Evolutionary conservation across 768 basidiomycete genomes (phyloP), one percentile per base, ranked within the genome.

Genomic region (Leccinum subgranulosum): DNA sequence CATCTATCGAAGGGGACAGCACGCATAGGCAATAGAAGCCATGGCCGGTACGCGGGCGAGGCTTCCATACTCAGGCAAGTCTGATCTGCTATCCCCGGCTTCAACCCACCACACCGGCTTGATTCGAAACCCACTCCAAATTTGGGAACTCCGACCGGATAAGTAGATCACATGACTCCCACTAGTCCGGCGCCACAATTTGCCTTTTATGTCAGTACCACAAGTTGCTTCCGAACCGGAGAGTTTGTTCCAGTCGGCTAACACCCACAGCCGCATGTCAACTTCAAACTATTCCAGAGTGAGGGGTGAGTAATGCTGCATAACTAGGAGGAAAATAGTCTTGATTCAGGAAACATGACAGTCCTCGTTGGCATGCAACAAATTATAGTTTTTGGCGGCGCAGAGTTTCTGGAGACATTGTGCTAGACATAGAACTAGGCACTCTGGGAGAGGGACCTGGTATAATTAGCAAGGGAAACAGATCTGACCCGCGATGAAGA

Each of bases 1-100:
- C 36, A 65, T 67, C 65, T 71, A 59, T 62, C 62, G 65, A 66
- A 55, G 56, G 56, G 17, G 34, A 63, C 69, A 62, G 69, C 62
- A 72, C 57, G 59, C 55, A 69, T 59, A 68, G 52, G 64, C 69
- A 63, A 70, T 70, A 70, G 69, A 70, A 72, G 69, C 59, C 53
- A 60, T 59, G 59, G 49, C 2, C 49, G 60, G 54, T 59, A 66
- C 56, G 46, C 33, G 46, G 58, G 60, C 57, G 68, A 62, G 51
- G 51, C 57, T 66, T 70, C 66, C 64, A 70, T 60, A 60, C 62
- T 33, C 52, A 65, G 63, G 55, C 48, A 47, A 59, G 48, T 50
- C 58, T 41, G n/a, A 58, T 43, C 34, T 49, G 47, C 41, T 60
- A 43, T 41, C 27, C 43, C 51, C 46, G 45, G 54, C 31, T 31